Evolutionary conservation across 352 stramenopile genomes (phyloP).

Genomic region (Phytophthora citricola): DNA sequence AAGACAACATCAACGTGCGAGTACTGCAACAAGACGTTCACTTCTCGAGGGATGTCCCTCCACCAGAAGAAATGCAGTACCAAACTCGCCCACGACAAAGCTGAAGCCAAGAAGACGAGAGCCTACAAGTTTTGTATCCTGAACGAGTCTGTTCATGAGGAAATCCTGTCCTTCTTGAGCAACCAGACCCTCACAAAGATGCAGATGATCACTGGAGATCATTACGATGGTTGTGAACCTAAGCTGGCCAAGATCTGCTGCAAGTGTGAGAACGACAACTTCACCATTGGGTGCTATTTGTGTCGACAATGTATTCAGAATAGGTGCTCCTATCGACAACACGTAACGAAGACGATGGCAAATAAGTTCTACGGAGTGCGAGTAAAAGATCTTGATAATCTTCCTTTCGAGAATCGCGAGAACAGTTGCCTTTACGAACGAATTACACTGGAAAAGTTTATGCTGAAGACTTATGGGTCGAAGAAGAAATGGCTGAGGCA

Average conservation of each 20-base stretch:
- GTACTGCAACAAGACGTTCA: constrained; percentile 31
- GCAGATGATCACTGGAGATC: constrained; percentile 10
- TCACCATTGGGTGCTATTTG: background rate
- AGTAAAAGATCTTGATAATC: too few species aligned
- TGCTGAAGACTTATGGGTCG: too few species aligned
- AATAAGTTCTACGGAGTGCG: too few species aligned
- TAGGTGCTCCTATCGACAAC: too few species aligned
- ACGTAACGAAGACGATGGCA: too few species aligned
- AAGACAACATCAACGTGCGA: too few species aligned
- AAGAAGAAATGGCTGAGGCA: too few species aligned
- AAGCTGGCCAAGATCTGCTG: constrained; percentile 20
- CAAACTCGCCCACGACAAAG: constrained; percentile 4
- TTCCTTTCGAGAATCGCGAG: too few species aligned
- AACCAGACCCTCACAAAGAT: constrained; percentile 42
- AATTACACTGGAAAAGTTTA: too few species aligned
- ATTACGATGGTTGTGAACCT: too few species aligned
- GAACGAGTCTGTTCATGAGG: constrained; percentile 19
- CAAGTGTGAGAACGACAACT: constrained; percentile 37
- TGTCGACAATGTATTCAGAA: too few species aligned
- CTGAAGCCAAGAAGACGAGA: constrained; percentile 7
- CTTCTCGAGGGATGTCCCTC: constrained; percentile 14
- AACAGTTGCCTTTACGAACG: too few species aligned
- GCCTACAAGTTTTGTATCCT: constrained; percentile 27
- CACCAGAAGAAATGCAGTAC: constrained; percentile 30
- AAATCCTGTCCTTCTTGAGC: constrained; percentile 24